phyloP scores from a whole-genome alignment of 768 basidiomycete species.

The Auriscalpium orientale region DNA sequence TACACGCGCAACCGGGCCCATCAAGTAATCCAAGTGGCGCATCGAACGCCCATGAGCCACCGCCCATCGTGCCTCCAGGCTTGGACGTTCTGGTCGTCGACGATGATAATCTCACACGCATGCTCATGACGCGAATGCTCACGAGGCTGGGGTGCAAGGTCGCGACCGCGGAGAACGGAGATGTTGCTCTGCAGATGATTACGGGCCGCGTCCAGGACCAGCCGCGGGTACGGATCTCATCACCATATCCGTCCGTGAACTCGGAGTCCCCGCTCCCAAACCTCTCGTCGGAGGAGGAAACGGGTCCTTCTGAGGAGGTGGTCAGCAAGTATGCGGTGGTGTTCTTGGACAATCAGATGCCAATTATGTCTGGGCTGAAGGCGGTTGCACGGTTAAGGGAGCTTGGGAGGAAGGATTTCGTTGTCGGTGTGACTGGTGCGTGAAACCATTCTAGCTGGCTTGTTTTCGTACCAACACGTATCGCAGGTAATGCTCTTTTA shows the following conservation, averaged over 20 bases:
- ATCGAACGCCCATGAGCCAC: neutral
- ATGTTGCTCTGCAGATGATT: conserved; percentile 67
- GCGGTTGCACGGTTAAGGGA: conserved; percentile 57
- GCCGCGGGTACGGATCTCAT: neutral
- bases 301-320: conserved; percentile 11
- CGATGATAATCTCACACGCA: conserved; percentile 74
- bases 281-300: conserved; percentile 11
- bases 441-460: conserved; percentile 1
- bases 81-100: conserved; percentile 75
- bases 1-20: too few relatives aligned
- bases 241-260: conserved; percentile 17
- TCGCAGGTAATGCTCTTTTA: conserved; percentile 32
- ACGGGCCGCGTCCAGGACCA: conserved; percentile 28
- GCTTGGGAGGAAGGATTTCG: conserved; percentile 62
- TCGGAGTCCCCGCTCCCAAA: conserved; percentile 29
- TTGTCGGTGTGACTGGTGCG: conserved; percentile 75
- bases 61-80: conserved; percentile 34
- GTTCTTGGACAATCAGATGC: conserved; percentile 77
- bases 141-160: conserved; percentile 73
- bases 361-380: conserved; percentile 67
- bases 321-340: conserved; percentile 32
- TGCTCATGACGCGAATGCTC: conserved; percentile 72
- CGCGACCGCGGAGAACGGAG: conserved; percentile 79
- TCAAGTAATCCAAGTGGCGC: neutral
- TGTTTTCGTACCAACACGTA: neutral